A percentile compares a stretch with the other conserved stretches of the same genome.
Conservation (phyloP, 129 eudicot genomes). For the Tagetes erecta region DNA sequence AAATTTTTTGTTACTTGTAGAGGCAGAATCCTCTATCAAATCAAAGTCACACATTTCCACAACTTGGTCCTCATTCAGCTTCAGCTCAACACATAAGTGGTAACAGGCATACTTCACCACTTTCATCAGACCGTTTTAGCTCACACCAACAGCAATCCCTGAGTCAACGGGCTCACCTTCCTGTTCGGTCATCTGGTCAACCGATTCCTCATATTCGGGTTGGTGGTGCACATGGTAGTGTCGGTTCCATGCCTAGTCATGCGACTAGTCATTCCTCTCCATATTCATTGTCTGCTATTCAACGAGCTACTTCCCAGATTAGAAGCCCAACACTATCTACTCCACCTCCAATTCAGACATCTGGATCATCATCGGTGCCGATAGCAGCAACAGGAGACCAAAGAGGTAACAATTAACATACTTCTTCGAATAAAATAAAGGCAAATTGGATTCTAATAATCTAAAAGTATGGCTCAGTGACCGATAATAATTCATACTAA, state of each 20-base stretch:
- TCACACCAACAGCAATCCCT: conserved; percentile 38
- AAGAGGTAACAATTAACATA: conserved; percentile 32
- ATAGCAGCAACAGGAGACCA: conserved; percentile 37
- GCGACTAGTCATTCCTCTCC: conserved; percentile 38
- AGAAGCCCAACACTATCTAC: conserved; percentile 22
- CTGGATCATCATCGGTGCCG: conserved; percentile 34
- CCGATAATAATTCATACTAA: too few species aligned
- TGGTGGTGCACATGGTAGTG: conserved; percentile 30
- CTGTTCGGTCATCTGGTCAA: conserved; percentile 41
- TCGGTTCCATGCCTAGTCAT: conserved; percentile 19
- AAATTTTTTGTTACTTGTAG: conserved; percentile 18
- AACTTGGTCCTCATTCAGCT: conserved; percentile 34
- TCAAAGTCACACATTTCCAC: conserved; percentile 42
- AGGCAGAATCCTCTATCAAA: conserved; percentile 27
- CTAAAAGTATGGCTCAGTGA: too few species aligned
- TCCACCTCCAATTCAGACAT: conserved; percentile 37
- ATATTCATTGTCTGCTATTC: conserved; percentile 34
- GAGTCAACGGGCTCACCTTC: conserved; percentile 32
- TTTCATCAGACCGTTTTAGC: conserved; percentile 39
- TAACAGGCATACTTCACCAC: conserved; percentile 34
- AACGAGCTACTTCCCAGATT: conserved; percentile 38
- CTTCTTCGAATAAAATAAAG: neutral
- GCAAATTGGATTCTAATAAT: too few species aligned
- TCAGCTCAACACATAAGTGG: conserved; percentile 34
- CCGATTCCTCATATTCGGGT: conserved; percentile 37